phyloP scores from a whole-genome alignment of 2,329 filamentous ascomycete genomes.

The Diaporthe vexans region DNA sequence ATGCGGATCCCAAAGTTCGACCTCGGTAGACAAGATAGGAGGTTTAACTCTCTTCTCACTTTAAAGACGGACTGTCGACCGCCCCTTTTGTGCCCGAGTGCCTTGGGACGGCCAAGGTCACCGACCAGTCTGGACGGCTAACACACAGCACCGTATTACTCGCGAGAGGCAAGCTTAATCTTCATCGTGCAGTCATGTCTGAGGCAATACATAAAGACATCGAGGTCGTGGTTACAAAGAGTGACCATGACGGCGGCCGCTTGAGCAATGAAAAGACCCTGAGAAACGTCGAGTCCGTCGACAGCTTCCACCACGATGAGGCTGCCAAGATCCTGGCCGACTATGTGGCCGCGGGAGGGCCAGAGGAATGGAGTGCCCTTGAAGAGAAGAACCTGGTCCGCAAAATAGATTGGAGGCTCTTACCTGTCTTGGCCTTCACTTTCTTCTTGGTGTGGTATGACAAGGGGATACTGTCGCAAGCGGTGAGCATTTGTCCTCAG shows the following conservation, averaged over 20 bases:
- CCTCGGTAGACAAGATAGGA: background rate
- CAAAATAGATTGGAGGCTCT: slow-evolving; percentile 15
- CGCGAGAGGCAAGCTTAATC: background rate
- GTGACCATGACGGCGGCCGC: background rate
- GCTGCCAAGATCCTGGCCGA: slow-evolving; percentile 4
- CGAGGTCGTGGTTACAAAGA: background rate
- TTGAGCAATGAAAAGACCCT: slow-evolving; percentile 11
- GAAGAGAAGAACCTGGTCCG: slow-evolving; percentile 20
- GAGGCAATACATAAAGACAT: background rate
- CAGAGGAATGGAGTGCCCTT: background rate
- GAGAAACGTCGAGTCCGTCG: background rate
- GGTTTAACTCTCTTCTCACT: background rate
- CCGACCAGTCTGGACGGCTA: no score
- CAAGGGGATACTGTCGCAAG: slow-evolving; percentile 24
- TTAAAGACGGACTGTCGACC: background rate
- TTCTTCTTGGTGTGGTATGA: slow-evolving; percentile 13
- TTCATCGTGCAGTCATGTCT: background rate
- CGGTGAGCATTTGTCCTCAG: background rate
- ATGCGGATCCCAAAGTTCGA: background rate
- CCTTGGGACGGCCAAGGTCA: background rate
- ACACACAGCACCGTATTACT: background rate
- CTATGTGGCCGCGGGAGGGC: background rate
- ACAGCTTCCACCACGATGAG: slow-evolving; percentile 23
- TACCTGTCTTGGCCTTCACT: slow-evolving; percentile 4
- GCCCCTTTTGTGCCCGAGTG: background rate